Evolutionary conservation across 306 rosid genomes (phyloP).

Genomic region (Malus sieversii): DNA sequence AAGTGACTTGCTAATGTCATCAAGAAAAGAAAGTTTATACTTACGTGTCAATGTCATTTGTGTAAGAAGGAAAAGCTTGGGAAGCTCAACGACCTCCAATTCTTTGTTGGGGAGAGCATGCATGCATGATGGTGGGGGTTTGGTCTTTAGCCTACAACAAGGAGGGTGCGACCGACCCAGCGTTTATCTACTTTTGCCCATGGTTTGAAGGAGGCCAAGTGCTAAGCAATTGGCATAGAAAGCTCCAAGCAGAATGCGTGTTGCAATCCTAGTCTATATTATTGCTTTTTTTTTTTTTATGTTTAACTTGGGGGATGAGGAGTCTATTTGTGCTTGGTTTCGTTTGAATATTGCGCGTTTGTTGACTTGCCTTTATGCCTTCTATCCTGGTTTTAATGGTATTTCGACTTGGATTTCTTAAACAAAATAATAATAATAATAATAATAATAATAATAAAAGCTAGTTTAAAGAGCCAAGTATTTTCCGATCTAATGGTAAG

Average conservation of each 20-base stretch:
- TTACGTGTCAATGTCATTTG: too few species aligned
- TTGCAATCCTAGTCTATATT: constrained; percentile 16
- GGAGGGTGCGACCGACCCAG: constrained; percentile 88
- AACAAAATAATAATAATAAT: too few species aligned
- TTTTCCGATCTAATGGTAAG: too few species aligned
- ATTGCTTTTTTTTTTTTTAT: background rate
- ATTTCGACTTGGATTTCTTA: background rate
- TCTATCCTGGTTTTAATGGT: constrained; percentile 2
- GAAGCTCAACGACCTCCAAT: too few species aligned
- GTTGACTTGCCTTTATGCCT: constrained; percentile 2
- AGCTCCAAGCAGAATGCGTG: constrained; percentile 5
- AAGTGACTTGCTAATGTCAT: too few species aligned
- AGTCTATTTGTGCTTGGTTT: constrained; percentile 8
- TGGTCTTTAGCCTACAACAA: constrained; percentile 88
- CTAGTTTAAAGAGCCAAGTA: too few species aligned
- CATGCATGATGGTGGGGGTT: constrained; percentile 48
- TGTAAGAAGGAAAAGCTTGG: too few species aligned
- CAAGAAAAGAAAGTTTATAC: too few species aligned
- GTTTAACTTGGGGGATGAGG: background rate
- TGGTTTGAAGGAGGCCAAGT: constrained; percentile 91
- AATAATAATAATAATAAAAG: too few species aligned
- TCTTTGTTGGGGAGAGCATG: constrained; percentile 87
- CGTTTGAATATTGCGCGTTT: background rate
- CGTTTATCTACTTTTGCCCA: constrained; percentile 59
- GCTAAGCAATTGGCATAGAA: constrained; percentile 24